phyloP scores from a whole-genome alignment of 1,284 basidiomycete species.

The Xanthoconium separans region DNA sequence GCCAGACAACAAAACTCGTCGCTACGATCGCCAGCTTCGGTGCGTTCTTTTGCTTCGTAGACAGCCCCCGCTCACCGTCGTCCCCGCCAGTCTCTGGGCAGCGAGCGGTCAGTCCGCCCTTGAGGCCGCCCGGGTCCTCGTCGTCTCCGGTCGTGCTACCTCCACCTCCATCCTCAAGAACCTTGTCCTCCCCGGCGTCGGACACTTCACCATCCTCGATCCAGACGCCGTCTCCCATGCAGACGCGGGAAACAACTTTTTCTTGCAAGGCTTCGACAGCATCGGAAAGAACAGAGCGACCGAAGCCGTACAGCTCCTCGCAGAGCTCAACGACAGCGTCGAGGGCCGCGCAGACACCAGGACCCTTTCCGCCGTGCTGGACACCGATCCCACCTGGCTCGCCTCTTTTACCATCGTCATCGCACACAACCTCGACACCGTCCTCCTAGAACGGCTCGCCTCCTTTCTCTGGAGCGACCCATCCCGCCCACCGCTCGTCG shows the following conservation, averaged over 20 bases:
- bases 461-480: slow-evolving; percentile 66
- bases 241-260: slow-evolving; percentile 96
- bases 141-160: slow-evolving; percentile 79
- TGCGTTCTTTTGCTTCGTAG: slow-evolving; percentile 33
- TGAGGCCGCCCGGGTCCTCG: slow-evolving; percentile 80
- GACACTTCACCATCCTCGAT: slow-evolving; percentile 89
- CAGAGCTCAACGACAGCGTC: slow-evolving; percentile 89
- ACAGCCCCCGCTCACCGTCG: neutral
- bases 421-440: slow-evolving; percentile 72
- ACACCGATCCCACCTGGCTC: slow-evolving; percentile 50
- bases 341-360: slow-evolving; percentile 66
- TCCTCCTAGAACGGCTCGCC: slow-evolving; percentile 58
- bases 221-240: slow-evolving; percentile 44
- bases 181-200: slow-evolving; percentile 91
- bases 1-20: slow-evolving; percentile 83
- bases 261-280: slow-evolving; percentile 75
- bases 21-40: slow-evolving; percentile 92
- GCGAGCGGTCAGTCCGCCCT: slow-evolving; percentile 91
- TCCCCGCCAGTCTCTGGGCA: slow-evolving; percentile 84
- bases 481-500: slow-evolving; percentile 64
- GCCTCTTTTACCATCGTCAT: slow-evolving; percentile 78
- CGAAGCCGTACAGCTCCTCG: slow-evolving; percentile 78
- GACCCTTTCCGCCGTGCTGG: slow-evolving; percentile 57
- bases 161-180: slow-evolving; percentile 91
- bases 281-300: slow-evolving; percentile 79